Evolutionary conservation across 805 yeast genomes (phyloP), one percentile per base, ranked within the genome.

Genomic region (Debaryomyces hansenii): DNA sequence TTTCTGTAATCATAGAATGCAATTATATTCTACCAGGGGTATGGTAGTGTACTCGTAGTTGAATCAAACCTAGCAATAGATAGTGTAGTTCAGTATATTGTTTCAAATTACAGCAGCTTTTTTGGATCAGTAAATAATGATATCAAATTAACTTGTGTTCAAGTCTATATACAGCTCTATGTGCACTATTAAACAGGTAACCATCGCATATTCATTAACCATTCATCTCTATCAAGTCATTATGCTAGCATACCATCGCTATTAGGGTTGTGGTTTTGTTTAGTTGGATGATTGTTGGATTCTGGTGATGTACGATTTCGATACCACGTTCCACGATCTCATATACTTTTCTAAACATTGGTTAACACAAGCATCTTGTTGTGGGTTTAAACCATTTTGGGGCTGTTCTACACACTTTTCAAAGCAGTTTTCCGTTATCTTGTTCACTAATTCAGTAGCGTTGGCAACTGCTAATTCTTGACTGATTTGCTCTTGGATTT

Each of bases 391-490:
- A 11, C 70, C 53, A 16, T 76, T 57, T 34, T 82, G 80, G 14
- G 96, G 96, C 37, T 73, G 74, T 12, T 65, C 65, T 41, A 88
- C 73, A 67, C 97, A 91, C 63, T 83, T 80, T 41, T 85, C 85
- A 64, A 87, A 91, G 66, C 97, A 91, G 72, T 87, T 87, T 56
- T 84, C 90, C 10, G 96, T 85, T 62, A 89, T 79, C 58, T 88
- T 85, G 69, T 84, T 86, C 28, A 90, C 95, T 45, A 91, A 73
- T 58, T 88, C 91, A 1, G 92, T 85, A 31, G 96, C 97, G 66
- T 90, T 88, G 15, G 91, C 94, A n/a, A 89, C 80, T 1, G 96
- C 96, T 51, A 91, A 73, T 61, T 91, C 97, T 63, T 83, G 87
- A 36, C 84, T 75, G 46, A 91, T 83, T 60, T 85, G 88, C 15